Evolutionary conservation across 352 stramenopile species (phyloP).

Genomic region (Blastocystis sp.): DNA sequence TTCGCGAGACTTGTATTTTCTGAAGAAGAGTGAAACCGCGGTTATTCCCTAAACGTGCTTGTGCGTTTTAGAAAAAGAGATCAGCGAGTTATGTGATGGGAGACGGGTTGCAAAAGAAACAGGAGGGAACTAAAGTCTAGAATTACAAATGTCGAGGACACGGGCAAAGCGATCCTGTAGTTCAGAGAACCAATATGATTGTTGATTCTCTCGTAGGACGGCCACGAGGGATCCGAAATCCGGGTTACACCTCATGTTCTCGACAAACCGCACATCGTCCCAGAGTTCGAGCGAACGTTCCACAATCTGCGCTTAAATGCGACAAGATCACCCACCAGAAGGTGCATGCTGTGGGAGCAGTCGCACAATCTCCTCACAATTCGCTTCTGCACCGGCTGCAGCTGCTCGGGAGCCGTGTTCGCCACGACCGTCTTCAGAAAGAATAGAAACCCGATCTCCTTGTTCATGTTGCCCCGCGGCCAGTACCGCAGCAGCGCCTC

Average conservation of each 20-base stretch:
- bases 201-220: background rate
- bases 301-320: background rate
- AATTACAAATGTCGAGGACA: slow-evolving; percentile 13
- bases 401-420: background rate
- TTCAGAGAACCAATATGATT: slow-evolving; percentile 9
- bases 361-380: slow-evolving; percentile 12
- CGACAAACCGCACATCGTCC: slow-evolving; percentile 12
- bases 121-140: no score
- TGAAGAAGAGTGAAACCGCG: background rate
- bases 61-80: no score
- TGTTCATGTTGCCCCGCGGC: slow-evolving; percentile 58
- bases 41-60: background rate
- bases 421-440: slow-evolving; percentile 13
- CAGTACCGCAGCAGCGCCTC: slow-evolving; percentile 11
- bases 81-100: no score
- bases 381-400: background rate
- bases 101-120: no score
- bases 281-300: slow-evolving; percentile 22
- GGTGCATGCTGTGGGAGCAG: slow-evolving; percentile 1
- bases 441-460: slow-evolving; percentile 62
- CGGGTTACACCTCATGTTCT: slow-evolving; percentile 9
- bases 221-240: background rate
- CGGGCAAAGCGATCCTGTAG: background rate
- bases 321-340: background rate
- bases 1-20: background rate